Evolutionary conservation across 2,329 filamentous ascomycete genomes (phyloP).

Genomic region (Pseudophaeomoniella oleicola): DNA sequence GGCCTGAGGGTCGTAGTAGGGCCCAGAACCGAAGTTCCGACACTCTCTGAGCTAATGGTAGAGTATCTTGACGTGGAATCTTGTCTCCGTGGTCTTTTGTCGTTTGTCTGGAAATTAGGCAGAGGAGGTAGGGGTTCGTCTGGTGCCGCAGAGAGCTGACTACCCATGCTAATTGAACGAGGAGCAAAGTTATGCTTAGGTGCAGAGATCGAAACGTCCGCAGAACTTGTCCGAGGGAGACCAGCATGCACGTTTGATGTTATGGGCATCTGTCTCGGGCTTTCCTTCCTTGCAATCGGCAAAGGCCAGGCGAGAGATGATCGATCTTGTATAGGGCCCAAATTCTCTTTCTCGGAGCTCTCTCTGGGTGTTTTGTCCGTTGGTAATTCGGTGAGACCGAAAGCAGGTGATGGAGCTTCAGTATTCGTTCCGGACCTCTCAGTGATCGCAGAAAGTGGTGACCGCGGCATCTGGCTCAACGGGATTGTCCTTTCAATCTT

Average conservation of each 20-base stretch:
- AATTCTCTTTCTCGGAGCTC: slow-evolving; percentile 18
- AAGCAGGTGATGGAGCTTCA: slow-evolving; percentile 13
- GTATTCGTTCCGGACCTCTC: slow-evolving; percentile 11
- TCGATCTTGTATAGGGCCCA: slow-evolving; percentile 10
- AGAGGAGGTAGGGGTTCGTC: slow-evolving; percentile 22
- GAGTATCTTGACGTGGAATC: slow-evolving; percentile 20
- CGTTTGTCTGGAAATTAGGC: slow-evolving; percentile 17
- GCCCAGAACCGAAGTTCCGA: slow-evolving; percentile 22
- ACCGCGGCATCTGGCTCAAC: slow-evolving; percentile 15
- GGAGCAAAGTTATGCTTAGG: slow-evolving; percentile 8
- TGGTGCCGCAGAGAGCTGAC: slow-evolving; percentile 18
- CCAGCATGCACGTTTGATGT: background rate
- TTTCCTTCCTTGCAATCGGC: slow-evolving; percentile 12
- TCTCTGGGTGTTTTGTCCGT: slow-evolving; percentile 22
- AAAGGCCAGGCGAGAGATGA: slow-evolving; percentile 18
- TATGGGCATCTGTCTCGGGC: slow-evolving; percentile 5
- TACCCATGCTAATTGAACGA: slow-evolving; percentile 11
- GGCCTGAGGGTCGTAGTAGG: background rate
- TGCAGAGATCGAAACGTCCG: slow-evolving; percentile 6
- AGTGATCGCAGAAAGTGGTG: slow-evolving; percentile 16
- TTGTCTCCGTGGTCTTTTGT: slow-evolving; percentile 19
- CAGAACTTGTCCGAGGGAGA: slow-evolving; percentile 2
- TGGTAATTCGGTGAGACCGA: slow-evolving; percentile 17
- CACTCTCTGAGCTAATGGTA: slow-evolving; percentile 21
- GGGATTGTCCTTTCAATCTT: slow-evolving; percentile 14